These are phyloP conservation scores for Hortiboletus flavorubellus DNA, from an alignment of 768 basidiomycete species.

Conservation along the genomic window DNA sequence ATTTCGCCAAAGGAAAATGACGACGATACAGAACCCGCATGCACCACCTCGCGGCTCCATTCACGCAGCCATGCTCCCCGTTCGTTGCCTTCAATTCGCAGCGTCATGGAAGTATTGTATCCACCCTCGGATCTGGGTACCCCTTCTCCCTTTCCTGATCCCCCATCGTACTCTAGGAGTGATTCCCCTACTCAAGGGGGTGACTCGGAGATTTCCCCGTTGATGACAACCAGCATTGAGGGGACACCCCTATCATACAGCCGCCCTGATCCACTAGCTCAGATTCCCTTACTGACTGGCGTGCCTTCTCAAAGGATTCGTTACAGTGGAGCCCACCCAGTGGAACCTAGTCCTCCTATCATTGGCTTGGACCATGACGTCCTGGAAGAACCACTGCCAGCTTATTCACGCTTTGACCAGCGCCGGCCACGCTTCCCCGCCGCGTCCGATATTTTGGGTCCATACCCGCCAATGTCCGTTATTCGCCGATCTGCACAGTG, in stretches of 20 bases:
- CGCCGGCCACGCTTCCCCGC: constrained; percentile 15
- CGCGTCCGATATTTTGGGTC: constrained; percentile 23
- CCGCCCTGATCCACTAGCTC: constrained; percentile 4
- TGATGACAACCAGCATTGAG: not conserved
- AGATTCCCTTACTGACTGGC: constrained; percentile 16
- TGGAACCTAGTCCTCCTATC: not conserved
- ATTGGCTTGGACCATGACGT: not conserved
- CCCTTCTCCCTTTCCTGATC: constrained; percentile 8
- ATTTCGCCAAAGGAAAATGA: constrained; percentile 4
- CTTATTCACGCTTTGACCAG: constrained; percentile 30
- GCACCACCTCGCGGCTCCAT: not conserved
- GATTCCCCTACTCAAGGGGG: not conserved
- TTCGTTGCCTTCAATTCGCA: constrained; percentile 19
- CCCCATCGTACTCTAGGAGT: constrained; percentile 20
- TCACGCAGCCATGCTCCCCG: not conserved
- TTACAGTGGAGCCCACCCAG: not conserved
- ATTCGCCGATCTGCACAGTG: not conserved
- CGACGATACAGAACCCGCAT: not conserved
- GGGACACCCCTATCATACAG: too few relatives aligned
- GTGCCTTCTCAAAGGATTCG: constrained; percentile 9
- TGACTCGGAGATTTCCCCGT: not conserved
- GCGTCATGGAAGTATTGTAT: constrained; percentile 28
- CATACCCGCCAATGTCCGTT: constrained; percentile 25
- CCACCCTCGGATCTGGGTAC: constrained; percentile 17
- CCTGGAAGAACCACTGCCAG: constrained; percentile 16